Conservation (phyloP, 108 stramenopile species). For the Stephanodiscus minutulus region DNA sequence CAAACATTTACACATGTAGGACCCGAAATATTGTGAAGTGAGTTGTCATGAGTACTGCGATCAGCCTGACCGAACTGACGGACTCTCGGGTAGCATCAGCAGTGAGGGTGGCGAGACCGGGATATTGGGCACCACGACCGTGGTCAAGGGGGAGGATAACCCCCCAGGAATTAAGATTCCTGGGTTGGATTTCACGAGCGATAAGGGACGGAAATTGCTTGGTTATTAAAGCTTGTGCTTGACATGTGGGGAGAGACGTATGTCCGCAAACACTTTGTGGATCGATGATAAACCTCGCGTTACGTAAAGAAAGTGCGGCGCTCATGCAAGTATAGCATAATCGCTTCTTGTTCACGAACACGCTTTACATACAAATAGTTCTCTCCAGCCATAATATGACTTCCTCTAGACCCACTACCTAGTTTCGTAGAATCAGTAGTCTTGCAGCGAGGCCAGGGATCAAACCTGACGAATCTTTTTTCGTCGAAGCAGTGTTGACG, state of each 20-base stretch:
- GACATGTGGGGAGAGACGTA: no score
- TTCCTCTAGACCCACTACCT: no score
- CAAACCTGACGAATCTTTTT: no score
- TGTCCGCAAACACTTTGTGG: no score
- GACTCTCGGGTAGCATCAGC: constrained; percentile 74
- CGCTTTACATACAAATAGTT: no score
- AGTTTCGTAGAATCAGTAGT: no score
- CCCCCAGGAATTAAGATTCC: constrained; percentile 72
- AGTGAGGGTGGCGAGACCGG: constrained; percentile 70
- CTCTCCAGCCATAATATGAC: no score
- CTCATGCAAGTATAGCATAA: no score
- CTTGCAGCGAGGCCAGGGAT: no score
- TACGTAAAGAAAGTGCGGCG: no score
- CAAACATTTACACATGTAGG: constrained; percentile 33
- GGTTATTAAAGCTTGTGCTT: constrained; percentile 59
- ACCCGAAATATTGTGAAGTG: constrained; percentile 60
- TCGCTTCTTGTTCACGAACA: no score
- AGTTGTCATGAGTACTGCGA: constrained; percentile 74
- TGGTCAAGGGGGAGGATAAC: constrained; percentile 84
- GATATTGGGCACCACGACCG: constrained; percentile 70
- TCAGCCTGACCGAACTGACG: constrained; percentile 79
- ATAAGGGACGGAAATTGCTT: constrained; percentile 66
- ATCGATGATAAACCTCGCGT: background rate
- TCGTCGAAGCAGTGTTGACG: no score
- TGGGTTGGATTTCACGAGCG: constrained; percentile 72